Conservation (phyloP, 108 stramenopile genomes). For the Fragilariopsis cylindrus region DNA sequence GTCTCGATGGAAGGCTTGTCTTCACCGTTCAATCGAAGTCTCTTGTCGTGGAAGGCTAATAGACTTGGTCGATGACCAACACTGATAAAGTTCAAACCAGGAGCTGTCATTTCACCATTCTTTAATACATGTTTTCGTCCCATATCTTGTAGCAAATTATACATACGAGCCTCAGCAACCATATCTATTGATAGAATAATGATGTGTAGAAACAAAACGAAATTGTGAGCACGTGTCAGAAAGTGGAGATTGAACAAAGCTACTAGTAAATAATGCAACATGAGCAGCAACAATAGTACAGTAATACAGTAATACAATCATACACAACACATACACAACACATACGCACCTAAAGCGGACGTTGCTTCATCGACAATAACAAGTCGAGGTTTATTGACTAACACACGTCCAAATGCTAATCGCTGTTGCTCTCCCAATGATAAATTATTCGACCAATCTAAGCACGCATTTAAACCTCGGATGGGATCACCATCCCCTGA, state of each 20-base stretch:
- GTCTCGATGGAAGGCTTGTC: constrained; percentile 25
- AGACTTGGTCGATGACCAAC: constrained; percentile 95
- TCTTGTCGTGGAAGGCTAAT: constrained; percentile 79
- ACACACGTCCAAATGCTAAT: constrained; percentile 90
- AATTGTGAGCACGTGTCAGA: constrained; percentile 46
- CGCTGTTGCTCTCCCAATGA: constrained; percentile 96
- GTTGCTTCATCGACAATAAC: constrained; percentile 93
- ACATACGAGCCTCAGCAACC: constrained; percentile 83
- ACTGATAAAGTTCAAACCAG: constrained; percentile 83
- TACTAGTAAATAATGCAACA: no score
- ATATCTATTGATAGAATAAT: constrained; percentile 21
- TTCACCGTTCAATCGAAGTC: constrained; percentile 65
- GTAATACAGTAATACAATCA: no score
- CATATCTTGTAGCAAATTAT: constrained; percentile 72
- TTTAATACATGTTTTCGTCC: constrained; percentile 44
- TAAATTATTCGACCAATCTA: constrained; percentile 91
- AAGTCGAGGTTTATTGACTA: constrained; percentile 85
- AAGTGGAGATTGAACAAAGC: no score
- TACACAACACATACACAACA: neutral
- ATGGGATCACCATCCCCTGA: constrained; percentile 81
- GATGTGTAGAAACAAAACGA: neutral
- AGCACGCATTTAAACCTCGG: constrained; percentile 64
- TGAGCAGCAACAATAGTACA: no score
- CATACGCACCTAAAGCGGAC: constrained; percentile 49
- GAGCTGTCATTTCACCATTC: constrained; percentile 45